These are phyloP conservation scores for Termitomyces sp. DNA, from an alignment of 768 basidiomycete species.

Conservation along the genomic window DNA sequence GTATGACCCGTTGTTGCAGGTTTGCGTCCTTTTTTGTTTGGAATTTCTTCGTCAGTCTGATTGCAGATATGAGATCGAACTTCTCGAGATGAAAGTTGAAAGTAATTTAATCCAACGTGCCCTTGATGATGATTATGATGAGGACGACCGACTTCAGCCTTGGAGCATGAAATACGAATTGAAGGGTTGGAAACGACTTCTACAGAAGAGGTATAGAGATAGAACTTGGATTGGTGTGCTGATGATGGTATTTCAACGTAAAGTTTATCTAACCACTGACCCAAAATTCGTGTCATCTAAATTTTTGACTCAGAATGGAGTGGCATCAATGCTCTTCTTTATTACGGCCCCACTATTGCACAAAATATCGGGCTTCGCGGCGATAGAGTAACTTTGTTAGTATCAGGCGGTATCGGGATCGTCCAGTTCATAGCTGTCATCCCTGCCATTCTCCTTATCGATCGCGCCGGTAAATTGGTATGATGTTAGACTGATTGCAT, in stretches of 20 bases:
- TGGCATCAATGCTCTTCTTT: slow-evolving; percentile 79
- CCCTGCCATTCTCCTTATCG: slow-evolving; percentile 68
- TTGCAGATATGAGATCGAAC: slow-evolving; percentile 44
- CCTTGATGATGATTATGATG: slow-evolving; percentile 13
- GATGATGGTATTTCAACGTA: slow-evolving; percentile 84
- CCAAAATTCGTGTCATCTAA: background rate
- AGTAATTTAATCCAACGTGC: slow-evolving; percentile 42
- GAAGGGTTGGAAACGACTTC: slow-evolving; percentile 50
- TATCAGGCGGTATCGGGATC: slow-evolving; percentile 74
- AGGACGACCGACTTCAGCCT: background rate
- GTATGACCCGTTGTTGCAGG: slow-evolving; percentile 48
- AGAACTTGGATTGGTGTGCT: slow-evolving; percentile 66
- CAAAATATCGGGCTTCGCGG: slow-evolving; percentile 56
- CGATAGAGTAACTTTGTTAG: slow-evolving; percentile 54
- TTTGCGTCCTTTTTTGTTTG: slow-evolving; percentile 10
- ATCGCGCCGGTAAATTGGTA: slow-evolving; percentile 44
- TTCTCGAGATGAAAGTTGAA: slow-evolving; percentile 74
- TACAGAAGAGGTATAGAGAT: slow-evolving; percentile 43
- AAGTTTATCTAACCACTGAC: slow-evolving; percentile 12
- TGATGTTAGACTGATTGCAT: background rate
- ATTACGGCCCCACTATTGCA: slow-evolving; percentile 75
- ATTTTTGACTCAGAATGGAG: slow-evolving; percentile 59
- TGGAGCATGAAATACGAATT: slow-evolving; percentile 27
- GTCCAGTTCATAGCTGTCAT: slow-evolving; percentile 72
- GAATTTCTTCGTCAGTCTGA: background rate